These are phyloP conservation scores for Tinospora cordifolia DNA, from an alignment of 164 flowering plant genomes.

Conservation along the genomic window DNA sequence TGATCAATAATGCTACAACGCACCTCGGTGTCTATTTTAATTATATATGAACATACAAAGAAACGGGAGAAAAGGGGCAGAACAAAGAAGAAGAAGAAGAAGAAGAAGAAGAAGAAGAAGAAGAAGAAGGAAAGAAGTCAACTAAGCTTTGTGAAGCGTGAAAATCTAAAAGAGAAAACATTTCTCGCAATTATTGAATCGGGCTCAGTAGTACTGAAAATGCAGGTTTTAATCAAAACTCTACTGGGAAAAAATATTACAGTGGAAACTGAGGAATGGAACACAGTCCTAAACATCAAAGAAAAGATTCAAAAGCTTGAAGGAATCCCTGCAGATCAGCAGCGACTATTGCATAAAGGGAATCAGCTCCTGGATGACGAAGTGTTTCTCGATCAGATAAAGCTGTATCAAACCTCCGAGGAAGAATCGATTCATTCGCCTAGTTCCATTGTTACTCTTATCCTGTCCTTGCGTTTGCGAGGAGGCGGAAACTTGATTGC, in stretches of 20 bases:
- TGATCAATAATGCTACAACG: no score
- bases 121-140: no score
- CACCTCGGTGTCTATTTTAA: no score
- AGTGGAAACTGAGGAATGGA: background rate
- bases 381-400: background rate
- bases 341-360: background rate
- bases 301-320: background rate
- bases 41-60: no score
- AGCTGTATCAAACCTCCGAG: background rate
- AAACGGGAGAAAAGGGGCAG: no score
- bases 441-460: background rate
- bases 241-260: background rate
- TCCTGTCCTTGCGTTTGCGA: background rate
- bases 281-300: background rate
- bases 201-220: no score
- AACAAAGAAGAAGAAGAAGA: no score
- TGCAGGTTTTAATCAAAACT: background rate
- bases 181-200: no score
- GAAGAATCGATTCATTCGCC: background rate
- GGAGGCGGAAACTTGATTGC: no score
- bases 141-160: no score
- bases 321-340: background rate
- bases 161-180: no score
- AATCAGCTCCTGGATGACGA: background rate
- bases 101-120: no score